Conservation (phyloP, 1,139 yeast genomes). For the Lodderomyces metapsilosis region DNA sequence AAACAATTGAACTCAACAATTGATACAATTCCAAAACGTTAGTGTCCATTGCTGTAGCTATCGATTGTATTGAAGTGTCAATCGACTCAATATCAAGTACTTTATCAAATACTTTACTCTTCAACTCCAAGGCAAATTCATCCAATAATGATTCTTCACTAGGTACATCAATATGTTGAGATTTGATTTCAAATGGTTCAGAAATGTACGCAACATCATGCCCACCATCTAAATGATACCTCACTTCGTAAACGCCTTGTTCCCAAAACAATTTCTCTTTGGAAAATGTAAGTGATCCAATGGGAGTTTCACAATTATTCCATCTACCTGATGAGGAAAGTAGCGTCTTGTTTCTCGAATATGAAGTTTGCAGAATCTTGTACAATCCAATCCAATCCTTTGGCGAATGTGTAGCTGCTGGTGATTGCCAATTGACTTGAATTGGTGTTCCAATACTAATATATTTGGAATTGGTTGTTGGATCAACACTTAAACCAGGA, state of each 20-base stretch:
- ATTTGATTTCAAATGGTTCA: constrained; percentile 65
- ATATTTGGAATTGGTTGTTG: constrained; percentile 22
- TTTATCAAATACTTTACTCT: constrained; percentile 31
- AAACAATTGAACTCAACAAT: constrained; percentile 33
- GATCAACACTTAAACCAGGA: constrained; percentile 21
- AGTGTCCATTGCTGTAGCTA: constrained; percentile 25
- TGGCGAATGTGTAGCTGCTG: constrained; percentile 33
- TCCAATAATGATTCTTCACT: constrained; percentile 16
- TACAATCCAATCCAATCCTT: constrained; percentile 83
- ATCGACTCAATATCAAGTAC: constrained; percentile 26
- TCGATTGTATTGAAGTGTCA: constrained; percentile 25
- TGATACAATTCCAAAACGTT: constrained; percentile 34
- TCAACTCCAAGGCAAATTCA: constrained; percentile 33
- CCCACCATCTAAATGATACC: constrained; percentile 68
- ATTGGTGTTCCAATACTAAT: constrained; percentile 53
- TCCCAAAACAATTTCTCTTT: constrained; percentile 60
- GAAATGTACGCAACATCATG: constrained; percentile 72
- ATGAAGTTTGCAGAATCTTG: constrained; percentile 60
- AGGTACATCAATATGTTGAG: constrained; percentile 43
- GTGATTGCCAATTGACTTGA: constrained; percentile 56
- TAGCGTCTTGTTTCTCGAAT: constrained; percentile 57
- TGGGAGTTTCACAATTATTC: constrained; percentile 48
- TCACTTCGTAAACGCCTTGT: constrained; percentile 71
- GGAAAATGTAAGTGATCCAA: constrained; percentile 54
- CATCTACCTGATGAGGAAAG: constrained; percentile 71